A percentile compares a stretch with the other conserved stretches of the same genome.
phyloP scores from a whole-genome alignment of 31 red algal genomes.

The Bonnemaisonia californica region DNA sequence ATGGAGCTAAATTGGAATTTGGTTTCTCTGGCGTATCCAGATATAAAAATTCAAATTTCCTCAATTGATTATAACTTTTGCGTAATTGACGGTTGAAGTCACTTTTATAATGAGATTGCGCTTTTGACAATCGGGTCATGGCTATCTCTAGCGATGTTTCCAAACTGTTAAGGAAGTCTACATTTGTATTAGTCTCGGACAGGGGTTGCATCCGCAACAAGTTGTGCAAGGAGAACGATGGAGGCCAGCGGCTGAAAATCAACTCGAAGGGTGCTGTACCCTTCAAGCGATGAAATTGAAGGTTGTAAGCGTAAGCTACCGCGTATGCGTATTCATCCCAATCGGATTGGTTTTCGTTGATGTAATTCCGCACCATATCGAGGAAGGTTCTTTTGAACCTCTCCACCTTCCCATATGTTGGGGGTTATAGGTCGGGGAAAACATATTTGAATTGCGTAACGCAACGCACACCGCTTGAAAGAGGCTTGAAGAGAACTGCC shows the following conservation, averaged over 20 bases:
- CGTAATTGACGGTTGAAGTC: conserved; percentile 6
- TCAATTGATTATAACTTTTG: too few relatives aligned
- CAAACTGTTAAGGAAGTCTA: background rate
- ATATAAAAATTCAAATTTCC: too few relatives aligned
- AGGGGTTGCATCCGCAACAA: background rate
- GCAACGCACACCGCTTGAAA: conserved; percentile 28
- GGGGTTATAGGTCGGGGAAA: too few relatives aligned
- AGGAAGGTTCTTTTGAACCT: too few relatives aligned
- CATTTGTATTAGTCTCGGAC: background rate
- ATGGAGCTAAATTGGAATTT: too few relatives aligned
- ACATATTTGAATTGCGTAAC: conserved; percentile 18
- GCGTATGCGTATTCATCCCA: conserved; percentile 35
- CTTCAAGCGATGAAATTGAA: conserved; percentile 6
- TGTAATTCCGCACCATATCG: conserved; percentile 17
- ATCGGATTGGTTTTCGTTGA: background rate
- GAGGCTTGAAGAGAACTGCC: conserved; percentile 15
- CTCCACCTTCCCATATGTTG: too few relatives aligned
- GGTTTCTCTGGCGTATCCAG: too few relatives aligned
- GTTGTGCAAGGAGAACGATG: background rate
- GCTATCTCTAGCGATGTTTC: background rate
- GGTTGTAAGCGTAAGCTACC: conserved; percentile 46
- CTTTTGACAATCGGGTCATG: background rate
- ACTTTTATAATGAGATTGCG: background rate
- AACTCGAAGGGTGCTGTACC: conserved; percentile 18
- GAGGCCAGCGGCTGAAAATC: background rate